Conservation (phyloP, 345 rosid genomes). For the Populus pruinosa region DNA sequence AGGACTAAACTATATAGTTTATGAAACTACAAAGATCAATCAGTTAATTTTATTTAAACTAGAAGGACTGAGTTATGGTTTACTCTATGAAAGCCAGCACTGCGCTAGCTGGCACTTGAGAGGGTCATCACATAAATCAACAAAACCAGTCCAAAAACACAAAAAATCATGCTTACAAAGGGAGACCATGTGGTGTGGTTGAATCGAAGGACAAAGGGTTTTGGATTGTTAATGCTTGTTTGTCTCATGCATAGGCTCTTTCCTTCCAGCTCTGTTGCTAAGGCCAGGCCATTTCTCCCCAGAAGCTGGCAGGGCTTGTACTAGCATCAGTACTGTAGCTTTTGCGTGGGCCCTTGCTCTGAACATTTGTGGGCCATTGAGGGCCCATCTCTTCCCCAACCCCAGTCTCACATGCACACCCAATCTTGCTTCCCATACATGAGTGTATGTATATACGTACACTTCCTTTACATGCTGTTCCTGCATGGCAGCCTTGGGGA, state of each 20-base stretch:
- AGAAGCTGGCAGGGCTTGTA: slow-evolving; percentile 14
- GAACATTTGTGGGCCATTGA: slow-evolving; percentile 3
- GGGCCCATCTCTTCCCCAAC: slow-evolving; percentile 11
- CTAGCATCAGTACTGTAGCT: neutral
- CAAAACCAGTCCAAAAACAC: neutral
- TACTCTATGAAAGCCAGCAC: neutral
- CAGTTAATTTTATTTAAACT: neutral
- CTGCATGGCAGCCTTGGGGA: slow-evolving; percentile 26
- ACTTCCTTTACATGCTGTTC: slow-evolving; percentile 9
- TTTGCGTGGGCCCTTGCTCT: slow-evolving; percentile 3
- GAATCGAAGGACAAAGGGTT: neutral
- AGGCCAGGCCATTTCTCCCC: neutral
- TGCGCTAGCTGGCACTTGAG: neutral
- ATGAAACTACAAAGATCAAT: neutral
- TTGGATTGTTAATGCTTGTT: slow-evolving; percentile 25
- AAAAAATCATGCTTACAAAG: neutral
- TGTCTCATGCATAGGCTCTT: slow-evolving; percentile 35
- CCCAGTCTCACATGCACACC: slow-evolving; percentile 19
- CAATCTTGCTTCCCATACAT: neutral
- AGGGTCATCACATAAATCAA: neutral
- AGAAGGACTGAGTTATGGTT: too few species aligned
- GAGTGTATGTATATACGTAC: too few species aligned
- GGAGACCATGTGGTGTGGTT: neutral
- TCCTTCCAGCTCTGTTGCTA: neutral
- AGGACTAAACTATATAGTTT: neutral